These are phyloP conservation scores for Colletotrichum tropicale DNA, from an alignment of 2,329 filamentous ascomycete genomes.

Conservation along the genomic window DNA sequence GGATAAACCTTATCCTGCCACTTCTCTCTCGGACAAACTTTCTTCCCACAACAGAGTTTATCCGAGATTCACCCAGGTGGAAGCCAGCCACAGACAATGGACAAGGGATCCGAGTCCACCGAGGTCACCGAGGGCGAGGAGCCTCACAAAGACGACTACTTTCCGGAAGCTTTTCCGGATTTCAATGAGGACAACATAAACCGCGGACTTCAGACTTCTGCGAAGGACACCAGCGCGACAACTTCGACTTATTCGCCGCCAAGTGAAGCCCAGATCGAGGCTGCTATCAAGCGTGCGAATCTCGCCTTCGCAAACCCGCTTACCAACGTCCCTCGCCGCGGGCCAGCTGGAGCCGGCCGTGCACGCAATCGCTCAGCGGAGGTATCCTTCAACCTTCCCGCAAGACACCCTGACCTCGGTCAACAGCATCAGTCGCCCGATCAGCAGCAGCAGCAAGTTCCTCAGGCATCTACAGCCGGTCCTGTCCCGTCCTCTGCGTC, in stretches of 20 bases:
- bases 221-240: not conserved
- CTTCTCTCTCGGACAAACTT: not conserved
- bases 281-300: constrained; percentile 11
- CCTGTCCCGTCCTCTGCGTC: not conserved
- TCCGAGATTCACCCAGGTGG: constrained; percentile 14
- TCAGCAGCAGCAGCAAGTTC: not conserved
- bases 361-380: constrained; percentile 7
- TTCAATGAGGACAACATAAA: not conserved
- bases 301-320: not conserved
- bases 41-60: not conserved
- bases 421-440: not conserved
- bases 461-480: not conserved
- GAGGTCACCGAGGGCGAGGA: constrained; percentile 5
- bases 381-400: constrained; percentile 10
- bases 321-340: constrained; percentile 15
- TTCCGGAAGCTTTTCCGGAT: constrained; percentile 12
- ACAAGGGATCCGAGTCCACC: constrained; percentile 4
- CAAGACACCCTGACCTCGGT: not conserved
- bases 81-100: not conserved
- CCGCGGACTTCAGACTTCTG: not conserved
- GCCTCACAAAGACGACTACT: not conserved
- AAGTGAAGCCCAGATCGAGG: constrained; percentile 7
- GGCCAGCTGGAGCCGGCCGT: constrained; percentile 1
- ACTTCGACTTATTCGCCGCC: not conserved
- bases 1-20: not conserved